These are phyloP conservation scores for Pichia nanzhaoensis DNA, from an alignment of 805 yeast species.

Conservation along the genomic window DNA sequence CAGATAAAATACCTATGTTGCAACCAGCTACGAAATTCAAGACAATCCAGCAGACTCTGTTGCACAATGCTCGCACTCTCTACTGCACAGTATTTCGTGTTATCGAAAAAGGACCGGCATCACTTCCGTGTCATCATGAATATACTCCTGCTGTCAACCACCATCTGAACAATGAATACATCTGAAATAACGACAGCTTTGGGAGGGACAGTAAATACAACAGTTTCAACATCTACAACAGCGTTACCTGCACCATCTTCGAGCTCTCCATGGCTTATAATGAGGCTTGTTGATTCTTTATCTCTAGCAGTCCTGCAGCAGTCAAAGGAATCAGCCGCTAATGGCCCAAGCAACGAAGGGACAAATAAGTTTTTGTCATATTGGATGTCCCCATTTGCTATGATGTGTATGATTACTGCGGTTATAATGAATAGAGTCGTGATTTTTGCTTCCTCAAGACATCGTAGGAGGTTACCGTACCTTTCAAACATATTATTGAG, in stretches of 20 bases:
- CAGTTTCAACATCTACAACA: background rate
- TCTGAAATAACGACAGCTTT: too few relatives aligned
- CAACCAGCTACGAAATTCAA: too few relatives aligned
- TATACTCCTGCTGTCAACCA: too few relatives aligned
- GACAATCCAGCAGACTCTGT: too few relatives aligned
- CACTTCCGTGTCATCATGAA: too few relatives aligned
- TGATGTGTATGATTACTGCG: constrained; percentile 52
- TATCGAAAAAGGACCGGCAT: too few relatives aligned
- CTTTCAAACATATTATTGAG: constrained; percentile 32
- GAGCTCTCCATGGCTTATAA: constrained; percentile 20
- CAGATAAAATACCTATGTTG: too few relatives aligned
- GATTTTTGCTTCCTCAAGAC: constrained; percentile 49
- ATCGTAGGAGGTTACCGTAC: constrained; percentile 31
- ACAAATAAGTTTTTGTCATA: constrained; percentile 38
- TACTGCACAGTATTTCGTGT: too few relatives aligned
- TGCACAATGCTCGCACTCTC: too few relatives aligned
- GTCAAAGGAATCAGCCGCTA: constrained; percentile 25
- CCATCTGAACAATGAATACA: too few relatives aligned
- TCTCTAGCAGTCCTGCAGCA: constrained; percentile 31
- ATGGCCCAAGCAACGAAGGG: constrained; percentile 14
- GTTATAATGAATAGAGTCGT: constrained; percentile 50
- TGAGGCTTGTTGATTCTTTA: constrained; percentile 25
- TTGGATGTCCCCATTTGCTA: constrained; percentile 43
- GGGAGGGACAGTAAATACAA: background rate
- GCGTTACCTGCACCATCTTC: background rate